Evolutionary conservation across 768 basidiomycete species (phyloP).

Genomic region (Mycena polygramma): DNA sequence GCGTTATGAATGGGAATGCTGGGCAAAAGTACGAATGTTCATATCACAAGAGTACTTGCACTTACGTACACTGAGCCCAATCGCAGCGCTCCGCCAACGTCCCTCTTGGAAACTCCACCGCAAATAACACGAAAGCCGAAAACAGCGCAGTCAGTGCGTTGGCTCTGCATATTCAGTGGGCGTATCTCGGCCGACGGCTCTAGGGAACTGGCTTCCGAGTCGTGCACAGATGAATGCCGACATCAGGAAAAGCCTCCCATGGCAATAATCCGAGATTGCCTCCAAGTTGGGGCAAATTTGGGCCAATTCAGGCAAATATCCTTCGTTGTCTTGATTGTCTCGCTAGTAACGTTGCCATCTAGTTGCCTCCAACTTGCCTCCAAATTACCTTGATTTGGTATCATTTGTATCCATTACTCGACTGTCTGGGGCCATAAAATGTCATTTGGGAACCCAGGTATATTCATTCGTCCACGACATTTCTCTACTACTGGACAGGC

Average conservation of each 20-base stretch:
- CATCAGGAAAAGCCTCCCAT: conserved; percentile 22
- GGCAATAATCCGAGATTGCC: conserved; percentile 11
- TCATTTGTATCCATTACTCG: too few species aligned
- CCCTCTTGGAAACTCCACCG: conserved; percentile 22
- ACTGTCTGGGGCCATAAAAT: too few species aligned
- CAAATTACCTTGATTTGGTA: conserved; percentile 20
- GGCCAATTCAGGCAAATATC: background rate
- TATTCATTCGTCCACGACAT: too few species aligned
- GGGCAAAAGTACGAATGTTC: too few species aligned
- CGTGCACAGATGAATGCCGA: too few species aligned
- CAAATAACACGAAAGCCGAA: conserved; percentile 21
- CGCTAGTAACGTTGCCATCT: background rate
- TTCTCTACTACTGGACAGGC: too few species aligned
- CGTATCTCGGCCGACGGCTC: background rate
- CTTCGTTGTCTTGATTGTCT: background rate
- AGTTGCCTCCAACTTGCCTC: conserved; percentile 1
- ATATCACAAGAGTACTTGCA: too few species aligned
- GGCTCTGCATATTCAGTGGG: too few species aligned
- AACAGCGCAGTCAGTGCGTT: conserved; percentile 14
- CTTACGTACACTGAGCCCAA: too few species aligned
- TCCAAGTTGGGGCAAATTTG: background rate
- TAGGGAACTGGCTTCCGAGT: background rate
- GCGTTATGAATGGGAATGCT: too few species aligned
- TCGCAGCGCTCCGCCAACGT: background rate
- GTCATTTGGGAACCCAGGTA: too few species aligned